Evolutionary conservation across 768 basidiomycete species (phyloP).

Genomic region (Boletus rubroflammeus): DNA sequence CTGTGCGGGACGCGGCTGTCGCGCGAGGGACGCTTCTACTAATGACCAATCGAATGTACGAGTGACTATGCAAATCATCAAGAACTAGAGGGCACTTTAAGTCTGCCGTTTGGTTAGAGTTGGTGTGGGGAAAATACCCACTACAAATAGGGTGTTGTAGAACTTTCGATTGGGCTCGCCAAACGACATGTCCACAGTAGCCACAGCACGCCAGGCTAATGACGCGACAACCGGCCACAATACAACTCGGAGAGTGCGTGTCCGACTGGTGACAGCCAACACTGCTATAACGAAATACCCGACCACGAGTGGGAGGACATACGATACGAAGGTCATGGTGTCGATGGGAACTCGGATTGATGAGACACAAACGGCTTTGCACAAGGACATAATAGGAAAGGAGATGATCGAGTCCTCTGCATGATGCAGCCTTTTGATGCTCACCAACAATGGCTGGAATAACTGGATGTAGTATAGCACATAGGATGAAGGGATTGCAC

Average conservation of each 20-base stretch:
- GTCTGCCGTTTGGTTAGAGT: not conserved
- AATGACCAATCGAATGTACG: slow-evolving; percentile 19
- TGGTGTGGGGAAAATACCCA: not conserved
- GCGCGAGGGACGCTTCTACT: slow-evolving; percentile 4
- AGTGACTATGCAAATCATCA: slow-evolving; percentile 7
- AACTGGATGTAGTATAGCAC: not conserved
- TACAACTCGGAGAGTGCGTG: slow-evolving; percentile 41
- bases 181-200: slow-evolving; percentile 6
- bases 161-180: not conserved
- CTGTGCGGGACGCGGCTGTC: not conserved
- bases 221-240: slow-evolving; percentile 45
- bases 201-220: slow-evolving; percentile 38
- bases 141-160: slow-evolving; percentile 5
- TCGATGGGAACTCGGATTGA: slow-evolving; percentile 19
- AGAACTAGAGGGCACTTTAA: slow-evolving; percentile 3
- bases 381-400: not conserved
- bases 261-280: slow-evolving; percentile 45
- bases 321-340: slow-evolving; percentile 30
- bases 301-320: slow-evolving; percentile 40
- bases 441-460: not conserved
- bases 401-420: not conserved
- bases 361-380: not conserved
- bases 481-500: not conserved
- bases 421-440: not conserved
- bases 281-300: slow-evolving; percentile 49